Evolutionary conservation across 2,329 filamentous ascomycete species (phyloP).

Genomic region (Colletotrichum liaoningense): DNA sequence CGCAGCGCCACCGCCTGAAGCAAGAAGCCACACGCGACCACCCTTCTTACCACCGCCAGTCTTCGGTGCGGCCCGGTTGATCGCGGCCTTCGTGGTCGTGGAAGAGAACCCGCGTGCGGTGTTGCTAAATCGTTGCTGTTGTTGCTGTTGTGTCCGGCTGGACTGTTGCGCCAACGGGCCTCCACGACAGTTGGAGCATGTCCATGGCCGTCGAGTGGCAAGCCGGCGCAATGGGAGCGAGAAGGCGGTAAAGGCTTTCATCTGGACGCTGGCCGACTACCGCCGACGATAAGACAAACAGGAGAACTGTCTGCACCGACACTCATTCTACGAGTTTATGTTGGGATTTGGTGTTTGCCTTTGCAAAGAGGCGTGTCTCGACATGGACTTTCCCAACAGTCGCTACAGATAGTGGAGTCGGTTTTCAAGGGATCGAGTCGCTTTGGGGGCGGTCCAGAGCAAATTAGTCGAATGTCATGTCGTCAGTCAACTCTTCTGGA

Average conservation of each 20-base stretch:
- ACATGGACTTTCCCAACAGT: constrained; percentile 23
- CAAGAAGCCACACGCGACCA: constrained; percentile 54
- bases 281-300: constrained; percentile 29
- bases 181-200: constrained; percentile 57
- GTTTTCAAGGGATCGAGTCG: constrained; percentile 22
- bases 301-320: constrained; percentile 15
- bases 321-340: constrained; percentile 27
- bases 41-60: constrained; percentile 24
- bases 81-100: constrained; percentile 27
- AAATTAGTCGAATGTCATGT: constrained; percentile 21
- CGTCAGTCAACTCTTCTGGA: constrained; percentile 28
- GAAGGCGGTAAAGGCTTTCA: constrained; percentile 56
- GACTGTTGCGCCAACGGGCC: constrained; percentile 44
- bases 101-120: constrained; percentile 44
- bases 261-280: constrained; percentile 42
- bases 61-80: constrained; percentile 8
- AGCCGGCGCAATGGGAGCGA: constrained; percentile 50
- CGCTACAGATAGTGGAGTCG: constrained; percentile 28
- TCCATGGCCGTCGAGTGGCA: constrained; percentile 54
- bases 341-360: neutral
- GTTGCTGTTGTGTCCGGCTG: constrained; percentile 41
- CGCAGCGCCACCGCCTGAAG: constrained; percentile 62
- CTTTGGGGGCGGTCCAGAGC: constrained; percentile 15
- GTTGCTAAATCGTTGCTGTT: constrained; percentile 40
- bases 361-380: neutral